These are phyloP conservation scores for Oenanthe javanica DNA, from an alignment of 140 eudicot genomes.

Conservation along the genomic window DNA sequence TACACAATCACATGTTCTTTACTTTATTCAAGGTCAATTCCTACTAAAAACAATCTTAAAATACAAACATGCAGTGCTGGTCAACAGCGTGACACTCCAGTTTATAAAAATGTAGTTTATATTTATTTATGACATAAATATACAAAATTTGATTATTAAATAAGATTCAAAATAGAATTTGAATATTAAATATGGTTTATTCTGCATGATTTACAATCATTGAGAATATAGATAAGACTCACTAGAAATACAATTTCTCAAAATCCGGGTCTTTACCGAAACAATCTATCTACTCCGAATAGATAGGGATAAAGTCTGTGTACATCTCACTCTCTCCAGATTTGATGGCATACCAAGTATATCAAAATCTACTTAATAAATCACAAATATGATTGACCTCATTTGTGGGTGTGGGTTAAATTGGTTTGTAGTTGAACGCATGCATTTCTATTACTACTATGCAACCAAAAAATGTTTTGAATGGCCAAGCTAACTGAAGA, in stretches of 20 bases:
- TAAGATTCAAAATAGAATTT: not conserved
- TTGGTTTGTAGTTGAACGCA: not conserved
- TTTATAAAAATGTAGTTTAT: too few relatives aligned
- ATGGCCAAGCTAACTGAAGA: not conserved
- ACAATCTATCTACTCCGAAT: not conserved
- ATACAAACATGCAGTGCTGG: not conserved
- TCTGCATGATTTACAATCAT: not conserved
- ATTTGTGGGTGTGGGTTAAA: not conserved
- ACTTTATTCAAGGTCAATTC: not conserved
- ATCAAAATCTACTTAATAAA: not conserved
- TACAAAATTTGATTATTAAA: not conserved
- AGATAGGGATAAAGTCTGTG: not conserved
- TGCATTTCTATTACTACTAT: not conserved
- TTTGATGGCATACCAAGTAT: not conserved
- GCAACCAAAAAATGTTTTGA: not conserved
- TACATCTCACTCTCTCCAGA: not conserved
- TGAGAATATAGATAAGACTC: not conserved
- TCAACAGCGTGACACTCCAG: not conserved
- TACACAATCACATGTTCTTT: not conserved
- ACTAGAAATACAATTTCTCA: not conserved
- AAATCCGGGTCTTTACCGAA: not conserved
- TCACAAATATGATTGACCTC: not conserved
- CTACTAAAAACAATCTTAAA: not conserved
- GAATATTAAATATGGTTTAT: not conserved
- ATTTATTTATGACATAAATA: not conserved